Base-by-base conservation (phyloP, 495 filamentous ascomycete species). In the Parathielavia hyrcaniae region DNA sequence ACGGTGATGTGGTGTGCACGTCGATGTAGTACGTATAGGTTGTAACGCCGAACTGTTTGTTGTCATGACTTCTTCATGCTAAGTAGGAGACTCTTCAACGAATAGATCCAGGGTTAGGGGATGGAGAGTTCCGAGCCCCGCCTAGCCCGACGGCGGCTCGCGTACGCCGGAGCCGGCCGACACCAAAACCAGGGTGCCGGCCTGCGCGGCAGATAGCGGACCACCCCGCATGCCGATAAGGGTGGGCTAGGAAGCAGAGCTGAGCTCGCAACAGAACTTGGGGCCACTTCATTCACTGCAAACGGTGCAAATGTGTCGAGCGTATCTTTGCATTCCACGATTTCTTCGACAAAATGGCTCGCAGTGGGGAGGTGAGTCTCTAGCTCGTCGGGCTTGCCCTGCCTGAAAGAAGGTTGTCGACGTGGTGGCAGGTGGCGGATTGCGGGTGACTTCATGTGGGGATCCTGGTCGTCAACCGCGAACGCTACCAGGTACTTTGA, bases 31-130 rank as follows among this genome's bases (percentile, higher is more conserved):
- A n/a, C n/a, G n/a, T n/a, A n/a, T n/a, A n/a, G n/a, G 19, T 6
- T 46, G 19, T 11, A 46, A 23, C 26, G 26, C 6, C 6, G 26
- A 30, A 30, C 2, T 30, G 26, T 30, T 30, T 6, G 26, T 2
- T 30, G 26, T 30, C 26, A 30, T 30, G 26, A 30, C 26, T 30
- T 30, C 3, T 30, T 30, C n/a, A n/a, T n/a, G n/a, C n/a, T n/a
- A n/a, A n/a, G n/a, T n/a, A n/a, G n/a, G n/a, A n/a, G n/a, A n/a
- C n/a, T n/a, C n/a, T n/a, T n/a, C n/a, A n/a, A n/a, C n/a, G n/a
- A n/a, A n/a, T n/a, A n/a, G n/a, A n/a, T n/a, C n/a, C 20, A 38
- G 58, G 59, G 53, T 61, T 57, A 61, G 59, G 59, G 59, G 47
- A 34, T 61, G 59, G 59, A 45, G 35, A 32, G 13, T 38, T 17